A percentile compares a stretch with the other conserved stretches of the same genome.
Conservation (phyloP, 768 basidiomycete genomes). For the Boletus reticuloceps region DNA sequence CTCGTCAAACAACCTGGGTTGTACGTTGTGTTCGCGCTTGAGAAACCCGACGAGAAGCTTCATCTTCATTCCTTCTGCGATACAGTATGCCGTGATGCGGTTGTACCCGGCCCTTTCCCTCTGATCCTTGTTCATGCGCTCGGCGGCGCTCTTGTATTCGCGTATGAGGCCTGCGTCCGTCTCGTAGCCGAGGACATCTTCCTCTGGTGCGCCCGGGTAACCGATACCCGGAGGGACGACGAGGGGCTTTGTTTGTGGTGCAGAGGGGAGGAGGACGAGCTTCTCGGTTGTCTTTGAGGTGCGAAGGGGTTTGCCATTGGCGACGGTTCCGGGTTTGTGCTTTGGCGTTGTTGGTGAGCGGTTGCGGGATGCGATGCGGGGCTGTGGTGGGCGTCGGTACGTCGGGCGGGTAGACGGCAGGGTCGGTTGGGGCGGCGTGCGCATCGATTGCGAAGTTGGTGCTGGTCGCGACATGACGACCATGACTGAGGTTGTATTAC, state of each 20-base stretch:
- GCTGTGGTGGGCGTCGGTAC: conserved; percentile 22
- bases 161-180: conserved; percentile 58
- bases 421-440: conserved; percentile 22
- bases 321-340: conserved; percentile 15
- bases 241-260: conserved; percentile 80
- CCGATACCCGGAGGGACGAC: conserved; percentile 17
- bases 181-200: conserved; percentile 58
- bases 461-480: background rate
- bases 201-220: conserved; percentile 33
- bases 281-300: conserved; percentile 91
- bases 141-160: conserved; percentile 82
- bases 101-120: conserved; percentile 77
- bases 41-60: conserved; percentile 81
- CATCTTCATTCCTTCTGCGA: conserved; percentile 83
- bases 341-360: conserved; percentile 16
- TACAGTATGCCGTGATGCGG: conserved; percentile 85
- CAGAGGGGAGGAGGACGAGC: conserved; percentile 86
- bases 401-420: conserved; percentile 21
- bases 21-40: conserved; percentile 92
- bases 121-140: conserved; percentile 86
- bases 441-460: background rate
- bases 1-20: conserved; percentile 86
- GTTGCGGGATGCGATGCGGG: conserved; percentile 17
- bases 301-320: conserved; percentile 55
- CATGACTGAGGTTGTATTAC: no score